Conservation (phyloP, 257 asterid species). For the Thymus quinquecostatus region DNA sequence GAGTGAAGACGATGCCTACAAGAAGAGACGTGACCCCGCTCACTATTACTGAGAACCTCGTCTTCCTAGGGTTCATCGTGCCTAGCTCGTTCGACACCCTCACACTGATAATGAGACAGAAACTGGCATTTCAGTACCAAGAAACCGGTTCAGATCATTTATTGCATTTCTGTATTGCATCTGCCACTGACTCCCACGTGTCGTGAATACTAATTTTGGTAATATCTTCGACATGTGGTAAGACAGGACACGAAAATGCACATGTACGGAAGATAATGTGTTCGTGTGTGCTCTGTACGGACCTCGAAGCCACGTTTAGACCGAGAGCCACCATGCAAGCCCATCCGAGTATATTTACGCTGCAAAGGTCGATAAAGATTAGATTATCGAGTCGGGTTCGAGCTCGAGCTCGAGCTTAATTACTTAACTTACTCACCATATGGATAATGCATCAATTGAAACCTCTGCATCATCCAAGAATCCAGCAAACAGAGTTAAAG, state of each 20-base stretch:
- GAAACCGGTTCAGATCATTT: too few species aligned
- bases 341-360: conserved; percentile 53
- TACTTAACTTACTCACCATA: conserved; percentile 41
- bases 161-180: too few species aligned
- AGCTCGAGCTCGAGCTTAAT: too few species aligned
- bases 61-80: conserved; percentile 40
- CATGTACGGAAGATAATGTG: too few species aligned
- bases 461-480: conserved; percentile 51
- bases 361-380: conserved; percentile 25
- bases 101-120: conserved; percentile 36
- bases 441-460: conserved; percentile 56
- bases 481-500: conserved; percentile 52
- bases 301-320: conserved; percentile 56
- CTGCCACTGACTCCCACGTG: too few species aligned
- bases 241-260: too few species aligned
- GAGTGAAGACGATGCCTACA: conserved; percentile 38
- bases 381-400: too few species aligned
- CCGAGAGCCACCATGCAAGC: conserved; percentile 47
- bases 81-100: conserved; percentile 62
- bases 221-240: too few species aligned
- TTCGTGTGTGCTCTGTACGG: neutral
- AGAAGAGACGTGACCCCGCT: conserved; percentile 41
- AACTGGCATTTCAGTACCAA: neutral
- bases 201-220: too few species aligned
- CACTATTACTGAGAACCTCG: conserved; percentile 46